Evolutionary conservation across 148 eudicot species (phyloP).

Genomic region (Vaccinium darrowii): DNA sequence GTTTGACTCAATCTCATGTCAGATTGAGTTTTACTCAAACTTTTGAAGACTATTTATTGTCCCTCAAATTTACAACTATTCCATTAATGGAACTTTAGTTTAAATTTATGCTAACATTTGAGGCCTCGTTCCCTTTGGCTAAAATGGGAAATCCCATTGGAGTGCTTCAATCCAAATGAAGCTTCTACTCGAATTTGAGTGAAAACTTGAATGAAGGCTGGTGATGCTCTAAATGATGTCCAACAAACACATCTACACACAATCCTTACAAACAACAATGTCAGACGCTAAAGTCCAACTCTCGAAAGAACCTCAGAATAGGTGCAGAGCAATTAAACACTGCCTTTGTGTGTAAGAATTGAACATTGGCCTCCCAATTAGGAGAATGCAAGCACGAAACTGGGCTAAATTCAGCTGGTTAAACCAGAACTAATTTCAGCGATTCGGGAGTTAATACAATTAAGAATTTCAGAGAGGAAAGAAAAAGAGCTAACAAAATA

Average conservation of each 20-base stretch:
- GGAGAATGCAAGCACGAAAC: neutral
- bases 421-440: neutral
- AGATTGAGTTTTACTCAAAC: too few relatives aligned
- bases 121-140: too few relatives aligned
- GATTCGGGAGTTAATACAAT: neutral
- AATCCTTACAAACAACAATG: neutral
- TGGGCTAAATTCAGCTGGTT: neutral
- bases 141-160: too few relatives aligned
- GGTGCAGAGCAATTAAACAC: neutral
- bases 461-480: neutral
- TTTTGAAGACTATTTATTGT: too few relatives aligned
- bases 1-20: too few relatives aligned
- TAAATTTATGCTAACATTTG: too few relatives aligned
- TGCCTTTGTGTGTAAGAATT: neutral
- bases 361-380: neutral
- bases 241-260: neutral
- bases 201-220: too few relatives aligned
- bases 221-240: too few relatives aligned
- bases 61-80: too few relatives aligned
- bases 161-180: too few relatives aligned
- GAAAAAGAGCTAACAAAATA: neutral
- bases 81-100: too few relatives aligned
- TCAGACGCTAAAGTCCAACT: neutral
- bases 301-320: neutral
- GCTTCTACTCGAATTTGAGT: too few relatives aligned